phyloP scores from a whole-genome alignment of 768 basidiomycete species.

The Leucocoprinus birnbaumii region DNA sequence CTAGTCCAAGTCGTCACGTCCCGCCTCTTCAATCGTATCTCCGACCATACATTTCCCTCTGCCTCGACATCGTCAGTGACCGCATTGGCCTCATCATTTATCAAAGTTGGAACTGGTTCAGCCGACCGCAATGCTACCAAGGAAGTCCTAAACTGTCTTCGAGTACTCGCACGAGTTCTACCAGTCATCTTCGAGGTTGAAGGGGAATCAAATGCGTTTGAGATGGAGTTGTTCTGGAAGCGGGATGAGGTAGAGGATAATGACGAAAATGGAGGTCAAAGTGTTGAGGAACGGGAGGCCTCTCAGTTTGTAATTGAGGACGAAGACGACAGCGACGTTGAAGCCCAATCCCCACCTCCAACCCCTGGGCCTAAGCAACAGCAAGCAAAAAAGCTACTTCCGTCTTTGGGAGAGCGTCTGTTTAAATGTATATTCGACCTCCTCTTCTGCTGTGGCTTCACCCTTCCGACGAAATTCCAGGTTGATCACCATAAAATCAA shows the following conservation, averaged over 20 bases:
- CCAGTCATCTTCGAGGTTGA: slow-evolving; percentile 87
- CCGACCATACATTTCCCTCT: slow-evolving; percentile 79
- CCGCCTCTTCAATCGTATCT: slow-evolving; percentile 71
- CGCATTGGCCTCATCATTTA: slow-evolving; percentile 68
- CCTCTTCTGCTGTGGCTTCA: slow-evolving; percentile 92
- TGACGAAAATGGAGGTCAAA: slow-evolving; percentile 18
- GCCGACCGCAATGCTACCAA: slow-evolving; percentile 70
- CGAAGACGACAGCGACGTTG: slow-evolving; percentile 53
- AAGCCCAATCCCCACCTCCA: slow-evolving; percentile 23
- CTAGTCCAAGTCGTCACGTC: slow-evolving; percentile 69
- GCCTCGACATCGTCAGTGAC: slow-evolving; percentile 51
- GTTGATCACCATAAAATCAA: slow-evolving; percentile 81
- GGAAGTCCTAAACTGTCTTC: slow-evolving; percentile 89
- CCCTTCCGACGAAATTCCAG: slow-evolving; percentile 74
- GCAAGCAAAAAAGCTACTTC: slow-evolving; percentile 44
- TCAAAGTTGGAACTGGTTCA: slow-evolving; percentile 50
- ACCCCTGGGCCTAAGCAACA: slow-evolving; percentile 16
- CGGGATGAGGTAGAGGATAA: slow-evolving; percentile 50
- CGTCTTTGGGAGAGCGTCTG: slow-evolving; percentile 79
- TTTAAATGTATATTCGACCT: slow-evolving; percentile 82
- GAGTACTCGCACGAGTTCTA: slow-evolving; percentile 84
- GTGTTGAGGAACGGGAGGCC: slow-evolving; percentile 21
- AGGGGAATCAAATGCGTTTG: slow-evolving; percentile 69
- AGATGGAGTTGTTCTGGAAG: slow-evolving; percentile 83
- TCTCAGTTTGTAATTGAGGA: slow-evolving; percentile 89